Evolutionary conservation across 2,329 filamentous ascomycete genomes (phyloP).

Genomic region (Cryphonectria carpinicola): DNA sequence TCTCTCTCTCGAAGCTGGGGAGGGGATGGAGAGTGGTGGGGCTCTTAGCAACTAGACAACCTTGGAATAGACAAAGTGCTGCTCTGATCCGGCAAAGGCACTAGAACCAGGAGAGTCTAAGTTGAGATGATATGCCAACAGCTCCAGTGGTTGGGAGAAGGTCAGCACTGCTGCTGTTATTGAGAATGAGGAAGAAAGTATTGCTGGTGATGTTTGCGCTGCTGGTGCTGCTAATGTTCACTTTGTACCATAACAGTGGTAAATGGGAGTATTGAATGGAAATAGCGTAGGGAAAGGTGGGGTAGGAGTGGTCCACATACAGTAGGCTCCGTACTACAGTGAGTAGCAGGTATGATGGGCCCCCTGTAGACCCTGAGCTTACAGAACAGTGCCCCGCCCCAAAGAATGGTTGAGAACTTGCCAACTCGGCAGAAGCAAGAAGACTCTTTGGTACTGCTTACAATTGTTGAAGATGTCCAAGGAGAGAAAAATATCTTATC

Average conservation of each 20-base stretch:
- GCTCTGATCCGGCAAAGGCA: neutral
- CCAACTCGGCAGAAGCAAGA: constrained; percentile 21
- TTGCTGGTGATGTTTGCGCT: neutral
- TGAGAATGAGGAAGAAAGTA: neutral
- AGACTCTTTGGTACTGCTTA: constrained; percentile 3
- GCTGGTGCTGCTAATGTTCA: neutral
- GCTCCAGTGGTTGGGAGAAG: neutral
- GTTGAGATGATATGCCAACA: neutral
- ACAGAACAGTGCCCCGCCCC: constrained; percentile 16
- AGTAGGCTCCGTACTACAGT: neutral
- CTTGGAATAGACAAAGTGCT: neutral
- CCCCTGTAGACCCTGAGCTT: constrained; percentile 22
- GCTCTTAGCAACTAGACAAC: neutral
- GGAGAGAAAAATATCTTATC: neutral
- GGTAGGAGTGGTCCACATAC: neutral
- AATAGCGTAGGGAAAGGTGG: constrained; percentile 10
- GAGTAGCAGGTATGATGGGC: neutral
- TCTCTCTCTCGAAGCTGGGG: neutral
- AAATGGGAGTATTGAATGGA: neutral
- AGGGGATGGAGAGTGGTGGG: neutral
- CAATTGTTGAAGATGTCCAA: neutral
- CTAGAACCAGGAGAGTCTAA: neutral
- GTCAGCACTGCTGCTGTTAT: constrained; percentile 9
- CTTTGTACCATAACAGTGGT: neutral
- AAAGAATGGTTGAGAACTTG: neutral